phyloP scores from a whole-genome alignment of 1,284 basidiomycete species.

The Ceraceosorus bombacis region DNA sequence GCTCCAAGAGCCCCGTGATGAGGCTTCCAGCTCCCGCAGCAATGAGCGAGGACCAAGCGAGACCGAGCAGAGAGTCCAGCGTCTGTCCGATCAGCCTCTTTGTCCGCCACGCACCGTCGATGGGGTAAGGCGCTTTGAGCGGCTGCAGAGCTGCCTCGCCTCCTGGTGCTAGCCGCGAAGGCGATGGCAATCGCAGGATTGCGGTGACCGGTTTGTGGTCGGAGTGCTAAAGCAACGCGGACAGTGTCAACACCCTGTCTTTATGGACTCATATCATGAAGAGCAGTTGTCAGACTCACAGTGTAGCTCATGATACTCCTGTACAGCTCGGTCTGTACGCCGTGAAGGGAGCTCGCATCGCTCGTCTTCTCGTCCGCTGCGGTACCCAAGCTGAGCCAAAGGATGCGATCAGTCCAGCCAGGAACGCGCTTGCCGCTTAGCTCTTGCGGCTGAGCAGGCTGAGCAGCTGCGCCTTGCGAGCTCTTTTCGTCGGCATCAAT shows the following conservation, averaged over 20 bases:
- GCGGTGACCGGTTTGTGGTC: constrained; percentile 49
- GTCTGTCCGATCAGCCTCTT: constrained; percentile 61
- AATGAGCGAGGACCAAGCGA: constrained; percentile 55
- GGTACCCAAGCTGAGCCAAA: constrained; percentile 64
- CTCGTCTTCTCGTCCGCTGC: constrained; percentile 52
- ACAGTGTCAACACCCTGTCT: constrained; percentile 4
- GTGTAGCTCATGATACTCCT: constrained; percentile 44
- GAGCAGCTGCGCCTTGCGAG: constrained; percentile 65
- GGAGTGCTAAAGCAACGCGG: constrained; percentile 19
- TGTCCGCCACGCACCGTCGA: constrained; percentile 50
- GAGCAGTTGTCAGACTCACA: constrained; percentile 6
- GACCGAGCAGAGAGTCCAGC: constrained; percentile 66
- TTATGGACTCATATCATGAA: constrained; percentile 7
- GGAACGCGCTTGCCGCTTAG: constrained; percentile 66
- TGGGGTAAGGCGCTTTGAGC: constrained; percentile 46
- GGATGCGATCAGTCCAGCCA: constrained; percentile 88
- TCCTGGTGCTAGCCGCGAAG: constrained; percentile 51
- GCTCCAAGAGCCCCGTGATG: constrained; percentile 5
- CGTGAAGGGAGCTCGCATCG: constrained; percentile 8
- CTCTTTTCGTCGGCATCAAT: neutral
- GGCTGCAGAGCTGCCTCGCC: constrained; percentile 48
- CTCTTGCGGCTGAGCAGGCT: constrained; percentile 13
- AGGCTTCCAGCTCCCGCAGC: constrained; percentile 10
- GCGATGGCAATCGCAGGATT: constrained; percentile 34
- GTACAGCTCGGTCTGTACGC: constrained; percentile 39